phyloP scores from a whole-genome alignment of 805 yeast species.

The Metschnikowia lachancei region DNA sequence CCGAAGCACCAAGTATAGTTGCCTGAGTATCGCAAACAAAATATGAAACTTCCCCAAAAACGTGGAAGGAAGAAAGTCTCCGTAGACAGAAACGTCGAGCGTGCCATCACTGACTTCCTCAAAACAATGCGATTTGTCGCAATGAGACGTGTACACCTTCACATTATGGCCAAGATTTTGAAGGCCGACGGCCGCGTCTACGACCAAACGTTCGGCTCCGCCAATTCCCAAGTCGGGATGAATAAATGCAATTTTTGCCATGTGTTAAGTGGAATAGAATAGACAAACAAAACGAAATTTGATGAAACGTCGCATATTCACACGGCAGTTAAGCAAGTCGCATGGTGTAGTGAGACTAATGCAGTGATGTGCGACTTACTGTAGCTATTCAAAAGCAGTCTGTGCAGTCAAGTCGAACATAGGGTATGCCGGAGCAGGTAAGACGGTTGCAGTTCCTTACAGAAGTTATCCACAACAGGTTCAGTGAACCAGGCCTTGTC shows the following conservation, averaged over 20 bases:
- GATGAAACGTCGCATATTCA: background rate
- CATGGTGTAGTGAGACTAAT: too few species aligned
- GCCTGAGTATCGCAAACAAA: conserved; percentile 80
- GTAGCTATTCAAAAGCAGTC: too few species aligned
- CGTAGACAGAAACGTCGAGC: conserved; percentile 67
- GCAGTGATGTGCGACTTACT: too few species aligned
- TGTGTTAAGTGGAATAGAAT: background rate
- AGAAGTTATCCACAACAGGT: too few species aligned
- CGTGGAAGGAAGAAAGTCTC: conserved; percentile 79
- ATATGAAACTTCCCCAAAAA: conserved; percentile 69
- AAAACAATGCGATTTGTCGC: conserved; percentile 83
- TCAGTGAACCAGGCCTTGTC: too few species aligned
- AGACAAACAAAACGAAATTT: background rate
- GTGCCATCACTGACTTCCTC: conserved; percentile 72
- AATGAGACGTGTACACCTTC: conserved; percentile 81
- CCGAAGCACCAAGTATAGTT: conserved; percentile 56
- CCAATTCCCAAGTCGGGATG: conserved; percentile 97
- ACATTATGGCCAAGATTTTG: conserved; percentile 60
- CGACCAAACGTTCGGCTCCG: conserved; percentile 96
- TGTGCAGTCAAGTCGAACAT: too few species aligned
- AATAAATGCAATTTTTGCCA: conserved; percentile 66
- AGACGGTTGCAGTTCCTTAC: too few species aligned
- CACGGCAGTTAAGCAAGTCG: too few species aligned
- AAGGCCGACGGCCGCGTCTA: conserved; percentile 89
- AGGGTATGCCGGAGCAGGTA: too few species aligned